phyloP scores from a whole-genome alignment of 768 basidiomycete species.

The Suillus placidus region DNA sequence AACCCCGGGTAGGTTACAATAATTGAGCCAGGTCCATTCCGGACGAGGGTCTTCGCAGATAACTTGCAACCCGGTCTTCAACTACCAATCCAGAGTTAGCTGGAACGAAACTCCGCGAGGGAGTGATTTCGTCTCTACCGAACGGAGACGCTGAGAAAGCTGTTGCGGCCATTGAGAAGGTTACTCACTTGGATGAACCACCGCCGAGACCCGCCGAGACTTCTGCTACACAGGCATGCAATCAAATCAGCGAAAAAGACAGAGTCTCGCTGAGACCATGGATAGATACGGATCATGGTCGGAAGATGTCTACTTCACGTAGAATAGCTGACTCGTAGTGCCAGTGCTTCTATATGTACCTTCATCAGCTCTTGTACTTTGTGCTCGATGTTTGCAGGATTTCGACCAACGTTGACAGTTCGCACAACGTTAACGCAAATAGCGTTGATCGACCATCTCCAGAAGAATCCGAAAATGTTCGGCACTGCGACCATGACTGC shows the following conservation, averaged over 20 bases:
- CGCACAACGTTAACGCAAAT: too few species aligned
- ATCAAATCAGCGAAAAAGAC: conserved; percentile 18
- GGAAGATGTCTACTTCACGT: conserved; percentile 23
- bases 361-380: too few species aligned
- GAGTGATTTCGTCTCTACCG: not conserved
- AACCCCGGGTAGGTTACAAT: conserved; percentile 2
- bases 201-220: conserved; percentile 23
- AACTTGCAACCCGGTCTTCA: not conserved
- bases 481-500: too few species aligned
- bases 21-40: conserved; percentile 20
- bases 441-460: too few species aligned
- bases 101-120: too few species aligned
- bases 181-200: conserved; percentile 22
- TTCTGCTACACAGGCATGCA: conserved; percentile 20
- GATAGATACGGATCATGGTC: conserved; percentile 29
- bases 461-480: too few species aligned
- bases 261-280: conserved; percentile 13
- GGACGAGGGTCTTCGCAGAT: not conserved
- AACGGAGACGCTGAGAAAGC: conserved; percentile 27
- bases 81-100: too few species aligned
- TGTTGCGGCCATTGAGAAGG: conserved; percentile 23
- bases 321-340: not conserved
- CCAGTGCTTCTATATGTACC: too few species aligned
- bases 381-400: too few species aligned
- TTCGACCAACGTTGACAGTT: too few species aligned